These are phyloP conservation scores for Thinopyrum elongatum DNA, from an alignment of 176 grass and related monocot genomes.

Conservation along the genomic window DNA sequence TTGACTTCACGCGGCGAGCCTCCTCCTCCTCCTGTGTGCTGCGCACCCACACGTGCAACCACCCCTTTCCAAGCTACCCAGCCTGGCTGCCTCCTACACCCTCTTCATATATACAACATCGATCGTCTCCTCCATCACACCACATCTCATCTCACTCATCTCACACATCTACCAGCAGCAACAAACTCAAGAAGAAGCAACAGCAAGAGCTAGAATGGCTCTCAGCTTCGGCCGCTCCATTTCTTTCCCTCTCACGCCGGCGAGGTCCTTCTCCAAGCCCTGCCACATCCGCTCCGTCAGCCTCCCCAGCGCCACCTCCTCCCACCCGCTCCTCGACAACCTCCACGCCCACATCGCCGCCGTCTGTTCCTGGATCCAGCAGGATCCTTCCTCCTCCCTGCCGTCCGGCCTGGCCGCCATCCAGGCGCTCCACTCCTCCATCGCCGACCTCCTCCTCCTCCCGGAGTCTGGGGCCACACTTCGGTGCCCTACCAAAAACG, in stretches of 20 bases:
- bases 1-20: background rate
- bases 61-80: background rate
- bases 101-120: background rate
- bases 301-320: constrained; percentile 28
- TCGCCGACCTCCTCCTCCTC: constrained; percentile 50
- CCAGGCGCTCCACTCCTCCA: constrained; percentile 33
- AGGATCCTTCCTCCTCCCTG: background rate
- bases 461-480: constrained; percentile 15
- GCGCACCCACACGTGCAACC: constrained; percentile 37
- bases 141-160: background rate
- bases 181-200: background rate
- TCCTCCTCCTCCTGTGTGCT: background rate
- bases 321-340: constrained; percentile 44
- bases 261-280: constrained; percentile 5
- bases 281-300: no score
- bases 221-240: constrained; percentile 54
- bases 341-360: constrained; percentile 22
- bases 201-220: constrained; percentile 3
- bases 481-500: background rate
- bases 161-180: background rate
- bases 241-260: constrained; percentile 51
- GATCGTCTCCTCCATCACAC: background rate
- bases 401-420: constrained; percentile 34
- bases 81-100: background rate
- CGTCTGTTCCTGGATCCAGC: constrained; percentile 17